Conservation (phyloP, 2,329 filamentous ascomycete species). For the Fusarium anguioides region DNA sequence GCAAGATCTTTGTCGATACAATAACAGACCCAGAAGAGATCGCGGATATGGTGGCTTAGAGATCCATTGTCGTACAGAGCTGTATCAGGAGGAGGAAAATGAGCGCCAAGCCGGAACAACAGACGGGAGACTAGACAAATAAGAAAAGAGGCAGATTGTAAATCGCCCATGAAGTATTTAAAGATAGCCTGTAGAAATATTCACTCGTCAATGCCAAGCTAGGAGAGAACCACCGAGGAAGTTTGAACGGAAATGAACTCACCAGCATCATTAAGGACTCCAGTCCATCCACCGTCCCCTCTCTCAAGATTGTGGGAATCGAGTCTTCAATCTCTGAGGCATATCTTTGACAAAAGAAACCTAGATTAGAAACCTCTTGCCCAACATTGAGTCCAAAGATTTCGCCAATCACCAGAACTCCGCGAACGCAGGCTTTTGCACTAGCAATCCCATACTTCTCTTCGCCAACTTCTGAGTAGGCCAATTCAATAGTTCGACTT, state of each 20-base stretch:
- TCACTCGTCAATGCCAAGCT: accelerated
- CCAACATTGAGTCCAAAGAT: background rate
- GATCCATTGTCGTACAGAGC: background rate
- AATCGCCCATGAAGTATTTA: slow-evolving; percentile 4
- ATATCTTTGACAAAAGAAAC: background rate
- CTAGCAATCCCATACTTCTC: accelerated
- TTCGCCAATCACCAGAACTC: background rate
- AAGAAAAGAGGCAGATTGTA: background rate
- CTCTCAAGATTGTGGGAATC: accelerated
- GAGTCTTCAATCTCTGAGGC: background rate
- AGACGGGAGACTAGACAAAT: background rate
- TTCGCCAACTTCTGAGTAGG: accelerated
- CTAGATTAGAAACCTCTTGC: background rate
- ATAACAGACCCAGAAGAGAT: slow-evolving; percentile 27
- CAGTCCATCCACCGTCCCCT: background rate
- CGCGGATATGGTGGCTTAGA: background rate
- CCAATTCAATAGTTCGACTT: background rate
- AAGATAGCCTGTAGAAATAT: accelerated
- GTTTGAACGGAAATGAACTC: background rate
- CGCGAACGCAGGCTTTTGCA: background rate
- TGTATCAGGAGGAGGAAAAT: accelerated
- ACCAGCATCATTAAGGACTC: background rate
- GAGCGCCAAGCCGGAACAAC: background rate
- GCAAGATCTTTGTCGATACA: slow-evolving; percentile 18
- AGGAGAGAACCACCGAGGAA: too few species aligned